These are phyloP conservation scores for Paraleonurus japonicus DNA, from an alignment of 257 asterid species.

Conservation along the genomic window DNA sequence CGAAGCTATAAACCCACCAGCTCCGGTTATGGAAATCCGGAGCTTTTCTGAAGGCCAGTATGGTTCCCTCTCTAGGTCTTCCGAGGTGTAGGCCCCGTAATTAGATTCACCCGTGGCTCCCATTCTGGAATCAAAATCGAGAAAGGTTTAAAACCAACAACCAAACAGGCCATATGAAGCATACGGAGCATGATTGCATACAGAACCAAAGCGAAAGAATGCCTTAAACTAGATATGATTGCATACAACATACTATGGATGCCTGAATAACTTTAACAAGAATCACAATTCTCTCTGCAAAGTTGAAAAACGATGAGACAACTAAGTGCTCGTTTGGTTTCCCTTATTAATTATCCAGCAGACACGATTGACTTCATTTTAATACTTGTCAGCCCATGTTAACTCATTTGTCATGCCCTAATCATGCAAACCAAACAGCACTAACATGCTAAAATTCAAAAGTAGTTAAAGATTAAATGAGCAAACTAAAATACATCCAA, in stretches of 20 bases:
- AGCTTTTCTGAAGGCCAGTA: conserved; percentile 81
- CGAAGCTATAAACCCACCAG: conserved; percentile 88
- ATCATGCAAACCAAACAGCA: too few species aligned
- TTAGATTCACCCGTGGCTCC: conserved; percentile 49
- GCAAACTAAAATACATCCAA: not conserved
- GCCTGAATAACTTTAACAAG: not conserved
- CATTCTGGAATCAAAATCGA: conserved; percentile 50
- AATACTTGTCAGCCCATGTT: too few species aligned
- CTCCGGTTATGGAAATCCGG: conserved; percentile 72
- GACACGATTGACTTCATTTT: too few species aligned
- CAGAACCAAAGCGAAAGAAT: not conserved
- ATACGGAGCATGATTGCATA: not conserved
- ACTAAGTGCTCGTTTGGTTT: too few species aligned
- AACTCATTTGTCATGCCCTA: too few species aligned
- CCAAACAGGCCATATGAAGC: not conserved
- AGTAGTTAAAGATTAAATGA: not conserved
- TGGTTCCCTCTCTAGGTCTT: conserved; percentile 72
- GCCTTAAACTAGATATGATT: not conserved
- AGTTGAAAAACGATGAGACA: not conserved
- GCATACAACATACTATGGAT: not conserved
- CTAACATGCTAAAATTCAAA: not conserved
- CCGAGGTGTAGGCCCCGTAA: conserved; percentile 72
- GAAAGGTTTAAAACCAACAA: not conserved
- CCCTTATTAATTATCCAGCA: too few species aligned
- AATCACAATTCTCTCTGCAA: not conserved